Percentiles rank a stretch among this genome's conserved stretches.
phyloP scores from a whole-genome alignment of 2,329 filamentous ascomycete species.

The Plenodomus tracheiphilus region DNA sequence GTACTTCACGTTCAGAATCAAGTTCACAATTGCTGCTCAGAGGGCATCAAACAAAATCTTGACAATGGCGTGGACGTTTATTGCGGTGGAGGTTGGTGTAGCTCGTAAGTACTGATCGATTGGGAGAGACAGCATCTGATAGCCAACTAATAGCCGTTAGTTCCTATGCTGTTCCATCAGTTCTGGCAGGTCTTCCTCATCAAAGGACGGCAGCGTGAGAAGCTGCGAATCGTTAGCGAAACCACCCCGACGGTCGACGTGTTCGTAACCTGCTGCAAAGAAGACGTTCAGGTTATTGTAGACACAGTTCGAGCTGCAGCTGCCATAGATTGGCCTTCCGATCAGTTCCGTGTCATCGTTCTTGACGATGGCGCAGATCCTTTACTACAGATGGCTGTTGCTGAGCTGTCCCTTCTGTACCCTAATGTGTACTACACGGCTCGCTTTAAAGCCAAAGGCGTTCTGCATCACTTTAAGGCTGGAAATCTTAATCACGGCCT shows the following conservation, averaged over 20 bases:
- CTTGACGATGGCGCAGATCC: conserved; percentile 47
- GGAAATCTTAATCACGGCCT: conserved; percentile 65
- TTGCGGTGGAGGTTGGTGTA: conserved; percentile 9
- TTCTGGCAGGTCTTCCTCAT: conserved; percentile 9
- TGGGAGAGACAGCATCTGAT: too few species aligned
- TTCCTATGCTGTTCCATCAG: conserved; percentile 8
- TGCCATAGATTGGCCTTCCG: conserved; percentile 26
- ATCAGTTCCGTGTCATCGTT: conserved; percentile 36
- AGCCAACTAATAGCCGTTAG: background rate
- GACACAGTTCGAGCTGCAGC: conserved; percentile 24
- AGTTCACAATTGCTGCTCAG: conserved; percentile 8
- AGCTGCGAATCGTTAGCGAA: conserved; percentile 8
- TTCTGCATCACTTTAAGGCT: conserved; percentile 61
- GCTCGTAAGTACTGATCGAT: conserved; percentile 9
- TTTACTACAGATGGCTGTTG: conserved; percentile 33
- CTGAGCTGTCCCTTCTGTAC: conserved; percentile 42
- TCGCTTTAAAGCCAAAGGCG: conserved; percentile 46
- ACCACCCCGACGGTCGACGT: conserved; percentile 47
- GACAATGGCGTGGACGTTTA: conserved; percentile 8
- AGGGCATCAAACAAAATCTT: background rate
- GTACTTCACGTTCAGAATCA: conserved; percentile 9
- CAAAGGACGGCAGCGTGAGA: conserved; percentile 7
- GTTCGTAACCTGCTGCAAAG: conserved; percentile 51
- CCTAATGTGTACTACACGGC: conserved; percentile 50
- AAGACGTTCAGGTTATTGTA: conserved; percentile 48